A percentile compares a stretch with the other conserved stretches of the same genome.
phyloP scores from a whole-genome alignment of 139 green algal genomes.

The Picochlorum sp. region DNA sequence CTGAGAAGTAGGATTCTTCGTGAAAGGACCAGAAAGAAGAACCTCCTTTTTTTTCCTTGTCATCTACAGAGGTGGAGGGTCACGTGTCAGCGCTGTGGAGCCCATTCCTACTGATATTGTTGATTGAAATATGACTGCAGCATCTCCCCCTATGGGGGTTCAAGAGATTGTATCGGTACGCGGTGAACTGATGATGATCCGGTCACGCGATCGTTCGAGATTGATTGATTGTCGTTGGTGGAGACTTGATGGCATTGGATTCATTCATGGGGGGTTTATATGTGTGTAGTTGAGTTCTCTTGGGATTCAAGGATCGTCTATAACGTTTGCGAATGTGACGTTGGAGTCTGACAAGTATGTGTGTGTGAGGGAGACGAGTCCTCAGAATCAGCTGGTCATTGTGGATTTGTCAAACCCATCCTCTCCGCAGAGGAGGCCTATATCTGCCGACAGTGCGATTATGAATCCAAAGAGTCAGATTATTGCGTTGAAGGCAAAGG shows the following conservation, averaged over 20 bases:
- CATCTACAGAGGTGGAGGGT: not conserved
- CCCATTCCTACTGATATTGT: not conserved
- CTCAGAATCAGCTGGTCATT: slow-evolving; percentile 63
- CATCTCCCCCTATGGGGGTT: slow-evolving; percentile 13
- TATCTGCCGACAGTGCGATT: slow-evolving; percentile 92
- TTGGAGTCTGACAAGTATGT: slow-evolving; percentile 97
- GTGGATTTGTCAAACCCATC: slow-evolving; percentile 78
- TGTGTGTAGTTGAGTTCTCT: slow-evolving; percentile 74
- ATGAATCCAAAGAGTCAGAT: slow-evolving; percentile 92
- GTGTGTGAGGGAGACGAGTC: slow-evolving; percentile 86
- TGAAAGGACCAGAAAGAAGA: too few species aligned
- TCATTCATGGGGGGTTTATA: not conserved
- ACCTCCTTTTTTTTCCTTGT: not conserved
- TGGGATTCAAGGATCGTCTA: slow-evolving; percentile 80
- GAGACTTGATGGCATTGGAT: too few species aligned
- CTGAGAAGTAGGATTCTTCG: too few species aligned
- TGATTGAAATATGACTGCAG: not conserved
- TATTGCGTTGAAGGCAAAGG: slow-evolving; percentile 86
- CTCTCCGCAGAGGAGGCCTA: slow-evolving; percentile 76
- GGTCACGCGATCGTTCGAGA: too few species aligned
- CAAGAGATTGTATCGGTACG: slow-evolving; percentile 28
- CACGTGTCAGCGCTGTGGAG: slow-evolving; percentile 4
- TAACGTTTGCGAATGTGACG: slow-evolving; percentile 96
- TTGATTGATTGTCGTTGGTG: too few species aligned
- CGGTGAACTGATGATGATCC: not conserved